phyloP scores from a whole-genome alignment of 1,139 yeast species.

The Wickerhamomyces sp. region DNA sequence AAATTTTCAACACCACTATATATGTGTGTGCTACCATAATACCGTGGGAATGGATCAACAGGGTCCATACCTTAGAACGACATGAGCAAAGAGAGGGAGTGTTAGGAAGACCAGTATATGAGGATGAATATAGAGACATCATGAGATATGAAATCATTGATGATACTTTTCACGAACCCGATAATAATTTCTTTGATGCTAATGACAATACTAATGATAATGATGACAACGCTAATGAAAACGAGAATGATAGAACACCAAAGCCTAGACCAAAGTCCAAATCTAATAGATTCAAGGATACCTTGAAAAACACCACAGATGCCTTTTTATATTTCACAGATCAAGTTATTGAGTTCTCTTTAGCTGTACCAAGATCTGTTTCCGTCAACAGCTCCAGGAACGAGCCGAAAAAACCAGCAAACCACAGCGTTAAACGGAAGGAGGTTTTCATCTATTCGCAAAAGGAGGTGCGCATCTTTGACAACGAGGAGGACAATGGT shows the following conservation, averaged over 20 bases:
- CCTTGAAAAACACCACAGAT: constrained; percentile 28
- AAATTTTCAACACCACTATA: constrained; percentile 65
- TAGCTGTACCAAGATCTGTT: constrained; percentile 54
- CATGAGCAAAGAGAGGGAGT: constrained; percentile 74
- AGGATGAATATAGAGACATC: constrained; percentile 45
- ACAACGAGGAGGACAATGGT: constrained; percentile 34
- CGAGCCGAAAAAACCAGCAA: constrained; percentile 11
- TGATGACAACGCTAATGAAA: neutral
- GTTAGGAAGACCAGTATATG: constrained; percentile 73
- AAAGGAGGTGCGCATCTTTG: constrained; percentile 36
- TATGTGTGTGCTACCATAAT: constrained; percentile 72
- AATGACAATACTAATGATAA: constrained; percentile 1
- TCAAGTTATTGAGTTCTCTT: constrained; percentile 52
- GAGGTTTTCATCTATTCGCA: constrained; percentile 54
- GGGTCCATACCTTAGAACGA: constrained; percentile 56
- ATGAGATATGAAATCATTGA: constrained; percentile 42
- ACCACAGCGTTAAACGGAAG: too few species aligned
- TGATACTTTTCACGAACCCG: neutral
- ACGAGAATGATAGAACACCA: neutral
- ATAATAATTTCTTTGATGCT: constrained; percentile 20
- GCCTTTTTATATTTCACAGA: constrained; percentile 46
- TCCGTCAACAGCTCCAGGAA: constrained; percentile 29
- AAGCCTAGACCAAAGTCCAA: too few species aligned
- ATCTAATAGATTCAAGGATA: constrained; percentile 11
- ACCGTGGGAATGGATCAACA: constrained; percentile 88